Evolutionary conservation across 2,329 filamentous ascomycete species (phyloP), one percentile per base, ranked within the genome.

Genomic region (Aspergillus jensenii): DNA sequence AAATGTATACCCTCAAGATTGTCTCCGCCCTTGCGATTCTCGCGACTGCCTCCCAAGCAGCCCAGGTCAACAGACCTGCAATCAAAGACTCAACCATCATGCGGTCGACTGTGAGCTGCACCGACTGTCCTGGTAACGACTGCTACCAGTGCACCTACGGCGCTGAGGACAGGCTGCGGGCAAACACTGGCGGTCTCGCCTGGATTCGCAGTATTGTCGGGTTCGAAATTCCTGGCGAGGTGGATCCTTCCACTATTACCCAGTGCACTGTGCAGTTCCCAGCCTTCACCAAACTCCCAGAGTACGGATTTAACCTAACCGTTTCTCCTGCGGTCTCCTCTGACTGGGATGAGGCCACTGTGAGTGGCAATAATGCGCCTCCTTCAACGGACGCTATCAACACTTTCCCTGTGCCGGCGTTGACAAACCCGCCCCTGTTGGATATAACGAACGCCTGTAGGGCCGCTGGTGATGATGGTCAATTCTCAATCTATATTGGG

Each of bases 81-180:
- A 52, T 53, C 44, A 63, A 61, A 44, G 61, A 63, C 52, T 52
- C 61, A 2, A 63, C 61, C 17, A 61, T 63, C 44, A 6, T 59
- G 3, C 61, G 56, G 6, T 61, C 61, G 0, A 61, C 51, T 3
- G 51, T 56, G 7, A 54, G 50, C 47, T 63, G 61, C 19, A 12
- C 43, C n/a, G 31, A n/a, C 14, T 63, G 61, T 11, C 61, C 61
- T 3, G 53, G 54, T 3, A 19, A 37, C 14, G 53, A 61, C 59
- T 63, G 61, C 44, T 58, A 57, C 17, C 52, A 61, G 35, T 63
- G 61, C 45, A 59, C 59, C 0, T 48, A 52, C 7, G 61, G 61
- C 5, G 21, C 51, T 8, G 51, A 50, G 5, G 25, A 31, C 5
- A 59, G 46, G 5, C 50, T 63, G 4, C 31, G 53, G n/a, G 59